These are phyloP conservation scores for Boletus pseudo-olivaceus DNA, from an alignment of 768 basidiomycete genomes.

Conservation along the genomic window DNA sequence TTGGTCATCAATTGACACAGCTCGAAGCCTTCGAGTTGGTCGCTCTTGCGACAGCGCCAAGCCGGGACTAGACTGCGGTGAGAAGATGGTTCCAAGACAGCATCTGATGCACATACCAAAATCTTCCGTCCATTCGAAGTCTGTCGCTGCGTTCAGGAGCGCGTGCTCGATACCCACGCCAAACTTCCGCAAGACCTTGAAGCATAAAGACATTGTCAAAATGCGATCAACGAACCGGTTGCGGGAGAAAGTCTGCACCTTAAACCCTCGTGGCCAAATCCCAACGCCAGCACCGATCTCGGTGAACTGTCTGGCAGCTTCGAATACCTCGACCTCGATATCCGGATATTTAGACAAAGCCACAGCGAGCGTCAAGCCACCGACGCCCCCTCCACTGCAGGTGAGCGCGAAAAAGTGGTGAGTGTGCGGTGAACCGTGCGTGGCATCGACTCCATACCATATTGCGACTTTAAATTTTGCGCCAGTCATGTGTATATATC, in stretches of 20 bases:
- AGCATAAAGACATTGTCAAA: neutral
- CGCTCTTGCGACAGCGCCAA: slow-evolving; percentile 59
- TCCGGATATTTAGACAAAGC: slow-evolving; percentile 41
- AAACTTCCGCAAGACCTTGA: slow-evolving; percentile 24
- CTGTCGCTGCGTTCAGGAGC: slow-evolving; percentile 17
- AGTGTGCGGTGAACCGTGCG: neutral
- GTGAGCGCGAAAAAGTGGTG: neutral
- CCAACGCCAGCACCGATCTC: slow-evolving; percentile 66
- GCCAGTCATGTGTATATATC: slow-evolving; percentile 11
- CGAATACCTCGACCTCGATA: slow-evolving; percentile 56
- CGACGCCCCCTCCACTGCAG: slow-evolving; percentile 41
- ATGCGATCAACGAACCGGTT: neutral
- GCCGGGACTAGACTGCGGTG: slow-evolving; percentile 39
- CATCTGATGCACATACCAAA: slow-evolving; percentile 13
- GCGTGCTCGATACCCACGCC: slow-evolving; percentile 16
- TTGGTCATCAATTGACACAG: slow-evolving; percentile 54
- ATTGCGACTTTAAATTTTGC: slow-evolving; percentile 29
- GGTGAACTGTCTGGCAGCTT: slow-evolving; percentile 45
- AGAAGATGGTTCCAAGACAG: neutral
- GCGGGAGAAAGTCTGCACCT: slow-evolving; percentile 13
- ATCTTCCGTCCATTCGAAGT: slow-evolving; percentile 19
- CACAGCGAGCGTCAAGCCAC: slow-evolving; percentile 37
- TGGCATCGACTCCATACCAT: slow-evolving; percentile 15
- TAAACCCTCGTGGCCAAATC: slow-evolving; percentile 35
- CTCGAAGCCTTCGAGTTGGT: slow-evolving; percentile 50